Evolutionary conservation across 805 yeast species (phyloP).

Genomic region (Scheffersomyces stipitis): DNA sequence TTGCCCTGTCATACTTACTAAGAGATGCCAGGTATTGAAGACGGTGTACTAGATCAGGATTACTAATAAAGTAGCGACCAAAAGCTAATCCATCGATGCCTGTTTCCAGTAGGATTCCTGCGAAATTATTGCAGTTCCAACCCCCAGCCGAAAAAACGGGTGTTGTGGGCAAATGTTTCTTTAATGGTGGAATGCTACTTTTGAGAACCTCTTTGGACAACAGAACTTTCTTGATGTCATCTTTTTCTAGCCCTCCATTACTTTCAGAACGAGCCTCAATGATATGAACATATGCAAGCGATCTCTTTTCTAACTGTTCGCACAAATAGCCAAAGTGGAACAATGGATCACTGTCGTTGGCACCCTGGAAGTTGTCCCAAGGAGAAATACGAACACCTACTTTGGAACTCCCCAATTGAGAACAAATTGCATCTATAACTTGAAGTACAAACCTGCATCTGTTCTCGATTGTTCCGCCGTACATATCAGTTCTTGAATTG

Average conservation of each 20-base stretch:
- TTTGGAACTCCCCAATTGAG: neutral
- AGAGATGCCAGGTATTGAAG: neutral
- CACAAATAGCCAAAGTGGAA: conserved; percentile 10
- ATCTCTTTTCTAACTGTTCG: conserved; percentile 12
- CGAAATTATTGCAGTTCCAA: neutral
- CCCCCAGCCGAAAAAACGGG: neutral
- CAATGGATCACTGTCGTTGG: conserved; percentile 10
- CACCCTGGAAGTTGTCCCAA: conserved; percentile 6
- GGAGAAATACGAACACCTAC: neutral
- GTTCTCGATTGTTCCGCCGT: conserved; percentile 28
- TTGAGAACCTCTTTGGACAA: neutral
- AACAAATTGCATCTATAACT: conserved; percentile 18
- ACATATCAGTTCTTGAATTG: conserved; percentile 24
- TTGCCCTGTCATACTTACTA: conserved; percentile 5
- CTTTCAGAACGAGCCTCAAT: neutral
- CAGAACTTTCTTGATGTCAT: neutral
- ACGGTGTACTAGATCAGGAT: conserved; percentile 1
- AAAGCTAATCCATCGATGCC: conserved; percentile 2
- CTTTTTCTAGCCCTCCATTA: neutral
- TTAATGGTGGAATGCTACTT: neutral
- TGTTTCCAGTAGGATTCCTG: neutral
- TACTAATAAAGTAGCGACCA: conserved; percentile 3
- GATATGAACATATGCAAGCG: conserved; percentile 7
- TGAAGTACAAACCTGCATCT: conserved; percentile 18
- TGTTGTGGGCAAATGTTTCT: neutral